Conservation (phyloP, 768 basidiomycete species). For the Collybia mongolica region DNA sequence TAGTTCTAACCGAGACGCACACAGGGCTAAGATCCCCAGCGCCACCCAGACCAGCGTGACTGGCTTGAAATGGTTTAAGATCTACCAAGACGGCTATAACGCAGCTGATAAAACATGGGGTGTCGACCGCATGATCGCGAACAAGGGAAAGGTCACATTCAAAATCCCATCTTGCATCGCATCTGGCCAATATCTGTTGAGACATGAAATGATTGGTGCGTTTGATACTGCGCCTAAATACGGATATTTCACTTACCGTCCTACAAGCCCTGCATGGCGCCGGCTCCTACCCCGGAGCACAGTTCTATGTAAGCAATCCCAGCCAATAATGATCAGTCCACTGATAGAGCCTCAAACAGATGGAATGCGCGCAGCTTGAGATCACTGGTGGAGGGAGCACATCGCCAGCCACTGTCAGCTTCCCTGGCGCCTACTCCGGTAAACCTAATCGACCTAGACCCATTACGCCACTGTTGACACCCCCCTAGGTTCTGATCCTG, state of each 20-base stretch:
- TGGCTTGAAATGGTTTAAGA: conserved; percentile 55
- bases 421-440: conserved; percentile 48
- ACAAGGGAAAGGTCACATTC: conserved; percentile 51
- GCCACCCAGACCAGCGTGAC: conserved; percentile 46
- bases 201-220: conserved; percentile 51
- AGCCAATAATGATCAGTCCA: not conserved
- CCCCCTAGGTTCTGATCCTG: conserved; percentile 29
- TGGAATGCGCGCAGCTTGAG: conserved; percentile 47
- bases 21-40: conserved; percentile 42
- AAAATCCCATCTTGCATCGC: conserved; percentile 43
- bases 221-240: not conserved
- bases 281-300: conserved; percentile 49
- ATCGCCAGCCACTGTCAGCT: conserved; percentile 40
- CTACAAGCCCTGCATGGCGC: conserved; percentile 43
- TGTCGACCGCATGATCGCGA: conserved; percentile 42
- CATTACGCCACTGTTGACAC: conserved; percentile 20
- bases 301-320: conserved; percentile 44
- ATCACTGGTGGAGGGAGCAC: conserved; percentile 44
- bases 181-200: conserved; percentile 46
- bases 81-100: conserved; percentile 43
- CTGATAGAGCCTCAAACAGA: conserved; percentile 21
- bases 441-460: not conserved
- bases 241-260: not conserved
- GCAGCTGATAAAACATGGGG: conserved; percentile 36
- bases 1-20: not conserved